Conservation (phyloP, 176 grass and related monocot species). For the Cenchrus americanus region DNA sequence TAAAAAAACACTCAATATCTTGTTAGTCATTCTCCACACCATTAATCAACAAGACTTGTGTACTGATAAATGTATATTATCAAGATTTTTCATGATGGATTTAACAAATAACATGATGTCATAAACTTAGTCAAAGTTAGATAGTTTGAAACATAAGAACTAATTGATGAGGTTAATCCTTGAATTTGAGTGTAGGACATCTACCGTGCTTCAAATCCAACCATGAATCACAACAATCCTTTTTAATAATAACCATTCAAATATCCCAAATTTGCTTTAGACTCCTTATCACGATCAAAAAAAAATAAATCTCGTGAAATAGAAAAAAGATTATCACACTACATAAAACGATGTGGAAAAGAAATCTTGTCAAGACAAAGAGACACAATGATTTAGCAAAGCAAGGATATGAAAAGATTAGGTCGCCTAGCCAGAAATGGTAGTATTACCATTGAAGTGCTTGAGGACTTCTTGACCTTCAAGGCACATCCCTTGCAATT, state of each 20-base stretch:
- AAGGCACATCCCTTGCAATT: conserved; percentile 91
- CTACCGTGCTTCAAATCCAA: neutral
- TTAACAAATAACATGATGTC: too few species aligned
- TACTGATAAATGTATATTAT: neutral
- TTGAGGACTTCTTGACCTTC: conserved; percentile 87
- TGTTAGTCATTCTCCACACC: conserved; percentile 31
- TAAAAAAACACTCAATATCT: neutral
- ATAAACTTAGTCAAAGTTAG: neutral
- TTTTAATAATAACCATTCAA: conserved; percentile 5
- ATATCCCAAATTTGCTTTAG: neutral
- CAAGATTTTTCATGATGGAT: too few species aligned
- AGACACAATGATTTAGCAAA: conserved; percentile 11
- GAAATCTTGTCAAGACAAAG: neutral
- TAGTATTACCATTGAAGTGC: conserved; percentile 68
- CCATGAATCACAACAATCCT: conserved; percentile 21
- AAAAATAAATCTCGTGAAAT: neutral
- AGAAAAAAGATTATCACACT: neutral
- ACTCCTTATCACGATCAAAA: neutral
- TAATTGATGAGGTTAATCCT: conserved; percentile 22
- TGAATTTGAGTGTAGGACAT: conserved; percentile 35
- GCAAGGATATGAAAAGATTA: neutral
- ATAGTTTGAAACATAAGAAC: neutral
- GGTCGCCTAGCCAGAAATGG: neutral
- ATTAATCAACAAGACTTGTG: conserved; percentile 38
- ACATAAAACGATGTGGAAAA: neutral